Conservation (phyloP, 2,329 filamentous ascomycete genomes). For the Helicocarpus griseus region DNA sequence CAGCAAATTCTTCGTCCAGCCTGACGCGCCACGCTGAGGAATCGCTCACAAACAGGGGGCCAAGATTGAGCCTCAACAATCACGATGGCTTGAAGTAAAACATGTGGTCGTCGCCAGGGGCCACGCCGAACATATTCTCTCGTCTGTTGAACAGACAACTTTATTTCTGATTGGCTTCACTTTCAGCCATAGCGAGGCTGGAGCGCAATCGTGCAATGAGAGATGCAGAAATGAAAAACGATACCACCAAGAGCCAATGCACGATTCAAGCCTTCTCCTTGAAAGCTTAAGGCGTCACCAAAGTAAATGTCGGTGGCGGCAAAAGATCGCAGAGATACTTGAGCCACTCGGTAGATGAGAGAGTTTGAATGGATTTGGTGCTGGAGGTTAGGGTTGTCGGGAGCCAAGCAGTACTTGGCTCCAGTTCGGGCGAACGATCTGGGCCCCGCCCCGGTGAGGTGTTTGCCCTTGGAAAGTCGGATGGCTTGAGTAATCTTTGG, state of each 20-base stretch:
- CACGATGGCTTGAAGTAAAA: not conserved
- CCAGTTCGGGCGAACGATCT: not conserved
- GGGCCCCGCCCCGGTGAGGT: not conserved
- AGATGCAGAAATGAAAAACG: not conserved
- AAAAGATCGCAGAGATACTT: not conserved
- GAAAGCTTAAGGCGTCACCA: no score
- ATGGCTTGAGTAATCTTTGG: no score
- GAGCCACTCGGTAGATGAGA: slow-evolving; percentile 1
- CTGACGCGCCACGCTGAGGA: not conserved
- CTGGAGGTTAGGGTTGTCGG: not conserved
- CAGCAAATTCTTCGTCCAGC: not conserved
- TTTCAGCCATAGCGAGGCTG: not conserved
- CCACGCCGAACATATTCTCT: not conserved
- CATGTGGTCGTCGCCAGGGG: not conserved
- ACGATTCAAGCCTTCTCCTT: no score
- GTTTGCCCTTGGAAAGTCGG: not conserved
- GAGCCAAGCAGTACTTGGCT: not conserved
- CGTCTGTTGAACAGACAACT: not conserved
- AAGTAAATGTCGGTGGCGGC: not conserved
- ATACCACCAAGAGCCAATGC: no score
- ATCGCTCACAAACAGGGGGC: not conserved
- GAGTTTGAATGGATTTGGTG: not conserved
- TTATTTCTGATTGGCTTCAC: not conserved
- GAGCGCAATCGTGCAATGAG: not conserved
- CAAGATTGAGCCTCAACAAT: not conserved